Conservation (phyloP, 2,329 filamentous ascomycete genomes). For the Trichophyton schoenleinii region DNA sequence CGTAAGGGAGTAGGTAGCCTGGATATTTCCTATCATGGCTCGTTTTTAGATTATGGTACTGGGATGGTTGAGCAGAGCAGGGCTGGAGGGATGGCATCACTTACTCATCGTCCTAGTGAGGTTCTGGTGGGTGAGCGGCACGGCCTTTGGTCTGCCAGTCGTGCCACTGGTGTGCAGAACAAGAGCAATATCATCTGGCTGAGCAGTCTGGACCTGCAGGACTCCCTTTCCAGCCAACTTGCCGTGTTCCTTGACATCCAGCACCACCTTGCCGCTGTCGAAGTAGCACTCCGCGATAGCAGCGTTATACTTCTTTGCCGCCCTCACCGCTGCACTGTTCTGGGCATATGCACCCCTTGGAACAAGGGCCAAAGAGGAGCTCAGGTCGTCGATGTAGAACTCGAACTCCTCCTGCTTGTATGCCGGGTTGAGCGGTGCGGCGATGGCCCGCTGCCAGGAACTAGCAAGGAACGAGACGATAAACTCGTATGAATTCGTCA, state of each 20-base stretch:
- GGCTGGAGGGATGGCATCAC: conserved; percentile 15
- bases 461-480: conserved; percentile 76
- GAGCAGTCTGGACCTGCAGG: conserved; percentile 41
- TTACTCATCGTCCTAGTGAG: conserved; percentile 66
- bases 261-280: conserved; percentile 55
- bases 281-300: conserved; percentile 83
- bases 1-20: conserved; percentile 61
- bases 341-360: conserved; percentile 56
- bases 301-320: conserved; percentile 64
- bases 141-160: conserved; percentile 73
- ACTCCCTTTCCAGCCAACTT: conserved; percentile 45
- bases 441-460: conserved; percentile 71
- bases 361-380: conserved; percentile 64
- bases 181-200: conserved; percentile 67
- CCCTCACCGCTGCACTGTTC: conserved; percentile 59
- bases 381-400: conserved; percentile 82
- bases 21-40: conserved; percentile 52
- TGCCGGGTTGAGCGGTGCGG: conserved; percentile 73
- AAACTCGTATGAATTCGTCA: conserved; percentile 78
- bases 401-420: conserved; percentile 88
- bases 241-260: conserved; percentile 67
- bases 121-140: conserved; percentile 70
- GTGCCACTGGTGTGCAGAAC: conserved; percentile 77
- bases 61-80: background rate
- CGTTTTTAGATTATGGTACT: conserved; percentile 1